phyloP scores from a whole-genome alignment of 345 rosid genomes.

The Salix brachista region DNA sequence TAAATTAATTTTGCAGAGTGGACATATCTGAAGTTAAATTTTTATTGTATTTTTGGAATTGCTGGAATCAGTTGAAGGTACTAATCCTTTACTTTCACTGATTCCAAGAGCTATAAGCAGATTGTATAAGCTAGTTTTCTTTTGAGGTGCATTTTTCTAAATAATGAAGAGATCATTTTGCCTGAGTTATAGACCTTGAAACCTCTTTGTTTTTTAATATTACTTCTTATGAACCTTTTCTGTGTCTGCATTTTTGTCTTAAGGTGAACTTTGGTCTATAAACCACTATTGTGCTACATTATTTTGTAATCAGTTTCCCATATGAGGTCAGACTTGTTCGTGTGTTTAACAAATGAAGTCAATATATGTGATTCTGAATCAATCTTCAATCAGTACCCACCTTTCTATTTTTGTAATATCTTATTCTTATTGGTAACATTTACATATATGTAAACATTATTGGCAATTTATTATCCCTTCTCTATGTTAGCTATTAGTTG shows the following conservation, averaged over 20 bases:
- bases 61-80: constrained; percentile 76
- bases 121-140: not conserved
- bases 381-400: not conserved
- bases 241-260: not conserved
- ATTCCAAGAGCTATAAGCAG: not conserved
- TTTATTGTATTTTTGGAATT: constrained; percentile 77
- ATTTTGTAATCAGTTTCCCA: not conserved
- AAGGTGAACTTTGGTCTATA: not conserved
- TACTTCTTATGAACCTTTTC: not conserved
- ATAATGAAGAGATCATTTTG: not conserved
- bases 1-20: constrained; percentile 45
- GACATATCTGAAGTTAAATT: constrained; percentile 83
- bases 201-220: not conserved
- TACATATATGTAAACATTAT: not conserved
- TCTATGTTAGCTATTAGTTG: not conserved
- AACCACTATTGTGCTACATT: not conserved
- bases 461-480: not conserved
- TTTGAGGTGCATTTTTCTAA: not conserved
- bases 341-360: not conserved
- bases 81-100: constrained; percentile 4
- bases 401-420: not conserved
- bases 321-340: not conserved
- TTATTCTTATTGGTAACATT: not conserved
- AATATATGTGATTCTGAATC: not conserved
- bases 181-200: not conserved